Conservation (phyloP, 331 rosid species). For the Malus hybrid region DNA sequence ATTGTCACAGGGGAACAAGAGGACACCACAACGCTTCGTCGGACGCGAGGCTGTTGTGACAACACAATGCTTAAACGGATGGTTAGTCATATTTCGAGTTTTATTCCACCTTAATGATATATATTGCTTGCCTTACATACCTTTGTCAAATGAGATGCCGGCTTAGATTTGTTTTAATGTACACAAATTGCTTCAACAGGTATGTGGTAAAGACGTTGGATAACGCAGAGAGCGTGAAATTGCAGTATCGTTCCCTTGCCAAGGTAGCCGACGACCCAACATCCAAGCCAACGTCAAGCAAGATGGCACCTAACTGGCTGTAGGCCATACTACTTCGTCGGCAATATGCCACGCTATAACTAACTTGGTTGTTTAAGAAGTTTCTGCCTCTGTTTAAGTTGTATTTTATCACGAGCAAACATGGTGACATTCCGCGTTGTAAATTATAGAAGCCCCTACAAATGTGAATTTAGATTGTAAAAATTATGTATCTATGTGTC, state of each 20-base stretch:
- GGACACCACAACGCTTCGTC: slow-evolving; percentile 95
- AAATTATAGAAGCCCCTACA: slow-evolving; percentile 13
- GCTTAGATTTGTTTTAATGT: neutral
- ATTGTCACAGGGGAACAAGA: slow-evolving; percentile 81
- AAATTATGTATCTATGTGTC: neutral
- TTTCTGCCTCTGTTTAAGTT: neutral
- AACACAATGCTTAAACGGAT: slow-evolving; percentile 97
- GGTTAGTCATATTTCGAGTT: slow-evolving; percentile 44
- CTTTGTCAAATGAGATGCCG: neutral
- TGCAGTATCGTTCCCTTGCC: slow-evolving; percentile 95
- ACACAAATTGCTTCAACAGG: slow-evolving; percentile 37
- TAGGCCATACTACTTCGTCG: slow-evolving; percentile 14
- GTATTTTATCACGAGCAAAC: slow-evolving; percentile 7
- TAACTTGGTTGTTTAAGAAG: neutral
- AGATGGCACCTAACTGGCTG: slow-evolving; percentile 69
- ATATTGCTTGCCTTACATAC: neutral
- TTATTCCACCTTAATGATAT: neutral
- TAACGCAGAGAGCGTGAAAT: slow-evolving; percentile 97
- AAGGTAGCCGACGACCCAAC: slow-evolving; percentile 60
- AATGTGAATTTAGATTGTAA: slow-evolving; percentile 15
- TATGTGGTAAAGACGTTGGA: slow-evolving; percentile 98
- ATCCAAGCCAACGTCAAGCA: slow-evolving; percentile 50
- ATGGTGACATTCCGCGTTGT: slow-evolving; percentile 12
- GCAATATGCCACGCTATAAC: slow-evolving; percentile 5
- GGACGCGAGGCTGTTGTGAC: slow-evolving; percentile 98